These are phyloP conservation scores for Epichloe baconii DNA, from an alignment of 2,329 filamentous ascomycete species.

Conservation along the genomic window DNA sequence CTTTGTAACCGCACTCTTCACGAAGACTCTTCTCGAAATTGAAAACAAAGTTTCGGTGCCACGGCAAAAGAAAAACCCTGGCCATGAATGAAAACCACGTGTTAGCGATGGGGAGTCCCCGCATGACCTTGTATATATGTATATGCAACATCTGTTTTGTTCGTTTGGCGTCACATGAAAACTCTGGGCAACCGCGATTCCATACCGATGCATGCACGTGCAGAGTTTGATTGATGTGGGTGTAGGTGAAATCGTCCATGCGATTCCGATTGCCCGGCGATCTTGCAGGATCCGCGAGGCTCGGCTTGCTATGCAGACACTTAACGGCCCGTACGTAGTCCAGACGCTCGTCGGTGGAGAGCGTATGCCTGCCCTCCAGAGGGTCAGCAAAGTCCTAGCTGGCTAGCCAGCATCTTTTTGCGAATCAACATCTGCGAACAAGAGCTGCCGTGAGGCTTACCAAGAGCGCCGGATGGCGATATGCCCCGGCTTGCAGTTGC, in stretches of 20 bases:
- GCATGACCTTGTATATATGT: too few relatives aligned
- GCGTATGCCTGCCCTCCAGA: not conserved
- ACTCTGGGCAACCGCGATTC: too few relatives aligned
- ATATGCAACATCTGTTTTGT: too few relatives aligned
- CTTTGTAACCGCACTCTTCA: constrained; percentile 28
- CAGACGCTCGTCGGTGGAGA: not conserved
- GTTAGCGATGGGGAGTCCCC: too few relatives aligned
- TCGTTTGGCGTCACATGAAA: too few relatives aligned
- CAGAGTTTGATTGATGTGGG: not conserved
- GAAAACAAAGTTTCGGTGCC: constrained; percentile 28
- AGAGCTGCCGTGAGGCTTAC: not conserved
- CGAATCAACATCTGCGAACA: not conserved
- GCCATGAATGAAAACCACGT: not conserved
- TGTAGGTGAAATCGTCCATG: constrained; percentile 3
- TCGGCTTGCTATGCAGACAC: constrained; percentile 5
- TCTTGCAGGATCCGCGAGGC: not conserved
- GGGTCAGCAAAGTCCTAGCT: too few relatives aligned
- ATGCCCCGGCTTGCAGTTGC: not conserved
- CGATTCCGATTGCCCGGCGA: constrained; percentile 4
- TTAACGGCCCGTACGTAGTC: constrained; percentile 3
- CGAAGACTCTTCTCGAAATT: constrained; percentile 25
- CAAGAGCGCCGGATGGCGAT: constrained; percentile 1
- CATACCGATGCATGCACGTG: constrained; percentile 1
- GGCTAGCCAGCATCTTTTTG: not conserved
- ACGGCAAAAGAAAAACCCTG: constrained; percentile 12